Evolutionary conservation across 495 filamentous ascomycete species (phyloP), one percentile per base, ranked within the genome.

Genomic region (Gamarada debralockiae): DNA sequence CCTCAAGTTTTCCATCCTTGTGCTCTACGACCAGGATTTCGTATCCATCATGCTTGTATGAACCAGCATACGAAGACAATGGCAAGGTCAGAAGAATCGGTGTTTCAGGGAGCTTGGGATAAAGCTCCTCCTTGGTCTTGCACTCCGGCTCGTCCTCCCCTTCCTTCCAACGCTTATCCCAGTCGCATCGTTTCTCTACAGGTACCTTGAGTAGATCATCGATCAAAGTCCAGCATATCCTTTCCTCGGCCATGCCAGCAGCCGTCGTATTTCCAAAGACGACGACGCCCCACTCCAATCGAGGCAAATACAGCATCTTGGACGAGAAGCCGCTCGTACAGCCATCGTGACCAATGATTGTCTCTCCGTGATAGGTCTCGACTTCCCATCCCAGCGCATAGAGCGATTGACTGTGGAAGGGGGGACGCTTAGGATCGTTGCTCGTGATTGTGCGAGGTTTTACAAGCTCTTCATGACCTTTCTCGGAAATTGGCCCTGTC

Each of bases 321-420:
- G 68, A 63, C 1, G 62, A 67, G 45, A 71, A 76, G 0, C 74
- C 76, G 20, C 65, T 55, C 63, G 75, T 67, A 15, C 68, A 65
- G 3, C 76, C 77, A 15, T 57, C 48, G 41, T 81, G 76, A 15
- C 62, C 65, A 41, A 73, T 70, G 5, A 79, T 5, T 20, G 61
- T 39, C 37, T 73, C 66, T 1, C 77, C 76, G n/a, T 65, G 70
- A 40, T 77, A 77, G 43, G 63, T 67, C n/a, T 63, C 65, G 1
- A 71, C 58, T 1, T 58, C 42, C 75, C 76, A 81, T 1, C 77
- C 77, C 0, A 77, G 58, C 2, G 74, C 71, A 54, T 79, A 79
- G 4, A 57, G 41, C 37, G 62, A 53, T 9, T 60, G 60, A 0
- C 55, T 59, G 64, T 37, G 40, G 20, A 34, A 53, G 3, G 48